A percentile compares a stretch with the other conserved stretches of the same genome.
phyloP scores from a whole-genome alignment of 331 rosid genomes.

The Malus hybrid region DNA sequence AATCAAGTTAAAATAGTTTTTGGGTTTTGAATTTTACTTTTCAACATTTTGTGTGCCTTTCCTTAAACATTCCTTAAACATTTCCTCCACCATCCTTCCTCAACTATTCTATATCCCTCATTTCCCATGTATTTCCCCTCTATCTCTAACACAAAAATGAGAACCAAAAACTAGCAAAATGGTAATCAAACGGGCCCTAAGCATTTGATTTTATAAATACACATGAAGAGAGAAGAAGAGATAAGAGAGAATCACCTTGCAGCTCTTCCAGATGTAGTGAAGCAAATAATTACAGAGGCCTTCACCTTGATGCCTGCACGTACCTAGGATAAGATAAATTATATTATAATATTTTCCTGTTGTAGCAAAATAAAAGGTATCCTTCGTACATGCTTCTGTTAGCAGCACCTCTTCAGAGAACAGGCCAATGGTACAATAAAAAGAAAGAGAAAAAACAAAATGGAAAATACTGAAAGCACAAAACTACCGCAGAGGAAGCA shows the following conservation, averaged over 20 bases:
- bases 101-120: too few species aligned
- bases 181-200: background rate
- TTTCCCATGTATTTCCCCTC: too few species aligned
- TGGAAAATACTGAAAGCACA: background rate
- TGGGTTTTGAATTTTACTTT: too few species aligned
- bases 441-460: background rate
- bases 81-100: too few species aligned
- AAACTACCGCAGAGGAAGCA: slow-evolving; percentile 38
- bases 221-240: background rate
- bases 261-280: slow-evolving; percentile 73
- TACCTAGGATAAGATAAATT: slow-evolving; percentile 9
- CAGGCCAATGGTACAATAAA: slow-evolving; percentile 6
- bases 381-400: background rate
- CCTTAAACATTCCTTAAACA: too few species aligned
- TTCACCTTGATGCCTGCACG: slow-evolving; percentile 38
- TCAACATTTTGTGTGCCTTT: too few species aligned
- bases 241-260: slow-evolving; percentile 23
- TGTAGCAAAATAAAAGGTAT: background rate
- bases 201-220: background rate
- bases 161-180: too few species aligned
- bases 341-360: background rate
- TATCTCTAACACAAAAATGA: too few species aligned
- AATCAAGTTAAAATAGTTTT: too few species aligned
- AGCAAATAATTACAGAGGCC: slow-evolving; percentile 67
- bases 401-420: background rate